Evolutionary conservation across 768 basidiomycete species (phyloP).

Genomic region (Tulasnella sp.): DNA sequence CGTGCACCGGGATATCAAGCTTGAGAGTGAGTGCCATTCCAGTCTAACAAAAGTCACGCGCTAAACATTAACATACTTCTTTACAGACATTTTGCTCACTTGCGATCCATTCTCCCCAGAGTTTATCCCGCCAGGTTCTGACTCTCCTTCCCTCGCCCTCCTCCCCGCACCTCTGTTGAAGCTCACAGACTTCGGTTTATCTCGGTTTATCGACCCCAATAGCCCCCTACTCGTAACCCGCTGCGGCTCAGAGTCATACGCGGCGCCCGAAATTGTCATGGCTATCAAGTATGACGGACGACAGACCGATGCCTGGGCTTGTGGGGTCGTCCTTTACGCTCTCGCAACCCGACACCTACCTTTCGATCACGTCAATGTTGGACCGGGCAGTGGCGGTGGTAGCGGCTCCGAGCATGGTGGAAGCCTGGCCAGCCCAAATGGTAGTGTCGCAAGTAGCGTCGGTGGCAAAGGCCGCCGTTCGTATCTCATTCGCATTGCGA

Average conservation of each 20-base stretch:
- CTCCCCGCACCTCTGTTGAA: constrained; percentile 68
- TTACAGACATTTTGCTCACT: constrained; percentile 75
- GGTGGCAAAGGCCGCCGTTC: constrained; percentile 52
- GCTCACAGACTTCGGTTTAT: constrained; percentile 88
- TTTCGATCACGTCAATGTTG: constrained; percentile 54
- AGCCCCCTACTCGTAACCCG: constrained; percentile 70
- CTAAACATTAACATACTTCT: constrained; percentile 22
- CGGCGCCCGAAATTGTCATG: constrained; percentile 75
- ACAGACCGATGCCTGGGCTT: constrained; percentile 87
- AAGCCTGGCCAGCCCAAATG: constrained; percentile 41
- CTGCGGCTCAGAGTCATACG: constrained; percentile 88
- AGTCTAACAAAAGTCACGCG: background rate
- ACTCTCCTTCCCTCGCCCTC: constrained; percentile 38
- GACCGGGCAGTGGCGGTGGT: constrained; percentile 48
- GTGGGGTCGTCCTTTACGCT: constrained; percentile 84
- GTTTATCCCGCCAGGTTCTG: constrained; percentile 44
- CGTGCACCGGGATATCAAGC: constrained; percentile 90
- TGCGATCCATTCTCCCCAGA: constrained; percentile 48
- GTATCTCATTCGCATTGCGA: constrained; percentile 79
- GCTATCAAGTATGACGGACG: constrained; percentile 75
- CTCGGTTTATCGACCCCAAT: constrained; percentile 73
- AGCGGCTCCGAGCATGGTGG: constrained; percentile 34
- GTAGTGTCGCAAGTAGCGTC: constrained; percentile 40
- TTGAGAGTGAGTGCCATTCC: constrained; percentile 51
- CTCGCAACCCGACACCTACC: constrained; percentile 71